phyloP scores from a whole-genome alignment of 345 rosid genomes.

The Salix viminalis region DNA sequence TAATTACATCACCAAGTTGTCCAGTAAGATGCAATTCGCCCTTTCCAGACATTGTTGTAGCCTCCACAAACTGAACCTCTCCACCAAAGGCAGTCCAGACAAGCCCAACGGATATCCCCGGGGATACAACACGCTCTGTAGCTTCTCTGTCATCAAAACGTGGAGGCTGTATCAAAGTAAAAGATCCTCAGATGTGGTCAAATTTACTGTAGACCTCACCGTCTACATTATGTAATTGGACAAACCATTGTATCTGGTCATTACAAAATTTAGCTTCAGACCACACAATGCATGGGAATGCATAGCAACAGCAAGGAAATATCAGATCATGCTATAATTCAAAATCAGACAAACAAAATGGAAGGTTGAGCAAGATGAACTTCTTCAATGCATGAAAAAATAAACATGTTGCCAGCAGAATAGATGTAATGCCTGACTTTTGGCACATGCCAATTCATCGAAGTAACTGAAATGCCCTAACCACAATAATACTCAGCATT shows the following conservation, averaged over 20 bases:
- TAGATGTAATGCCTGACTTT: neutral
- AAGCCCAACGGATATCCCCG: slow-evolving; percentile 93
- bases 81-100: slow-evolving; percentile 99
- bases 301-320: neutral
- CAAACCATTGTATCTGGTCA: neutral
- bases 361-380: neutral
- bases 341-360: neutral
- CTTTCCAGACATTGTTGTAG: slow-evolving; percentile 79
- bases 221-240: neutral
- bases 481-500: neutral
- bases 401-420: neutral
- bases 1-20: slow-evolving; percentile 97
- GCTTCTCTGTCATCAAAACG: slow-evolving; percentile 87
- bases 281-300: neutral
- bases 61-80: slow-evolving; percentile 98
- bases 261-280: neutral
- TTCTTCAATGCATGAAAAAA: neutral
- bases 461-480: neutral
- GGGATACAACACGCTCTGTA: slow-evolving; percentile 88
- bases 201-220: slow-evolving; percentile 8
- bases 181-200: slow-evolving; percentile 4
- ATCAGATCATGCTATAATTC: neutral
- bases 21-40: slow-evolving; percentile 97
- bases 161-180: slow-evolving; percentile 71
- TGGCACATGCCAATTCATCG: neutral